A percentile compares a stretch with the other conserved stretches of the same genome.
phyloP scores from a whole-genome alignment of 805 yeast genomes.

The Ascoidea asiatica region DNA sequence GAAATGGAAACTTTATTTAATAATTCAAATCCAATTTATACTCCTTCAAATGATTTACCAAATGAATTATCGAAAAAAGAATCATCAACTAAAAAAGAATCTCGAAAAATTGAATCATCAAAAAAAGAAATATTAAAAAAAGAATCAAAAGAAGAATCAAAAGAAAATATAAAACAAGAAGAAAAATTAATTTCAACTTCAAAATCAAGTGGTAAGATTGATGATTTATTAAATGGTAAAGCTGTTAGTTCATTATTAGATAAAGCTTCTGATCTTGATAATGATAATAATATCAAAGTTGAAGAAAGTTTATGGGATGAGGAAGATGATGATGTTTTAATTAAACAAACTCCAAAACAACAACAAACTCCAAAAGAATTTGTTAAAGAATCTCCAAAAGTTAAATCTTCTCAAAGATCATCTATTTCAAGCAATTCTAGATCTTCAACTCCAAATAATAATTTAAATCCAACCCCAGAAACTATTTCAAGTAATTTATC shows the following conservation, averaged over 20 bases:
- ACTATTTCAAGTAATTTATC: constrained; percentile 14
- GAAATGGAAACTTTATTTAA: constrained; percentile 69
- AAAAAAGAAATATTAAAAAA: too few species aligned
- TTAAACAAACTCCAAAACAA: constrained; percentile 6
- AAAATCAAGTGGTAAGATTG: constrained; percentile 26
- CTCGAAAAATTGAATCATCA: too few species aligned
- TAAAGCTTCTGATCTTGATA: constrained; percentile 30
- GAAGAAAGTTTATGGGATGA: constrained; percentile 23
- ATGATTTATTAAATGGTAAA: constrained; percentile 32
- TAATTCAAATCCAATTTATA: constrained; percentile 45
- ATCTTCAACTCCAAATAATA: constrained; percentile 3
- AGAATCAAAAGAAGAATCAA: constrained; percentile 1
- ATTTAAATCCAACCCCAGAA: constrained; percentile 11
- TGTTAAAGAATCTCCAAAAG: constrained; percentile 2
- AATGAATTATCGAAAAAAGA: too few species aligned
- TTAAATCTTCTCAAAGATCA: constrained; percentile 2
- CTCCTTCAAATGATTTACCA: constrained; percentile 21
- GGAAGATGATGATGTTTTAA: constrained; percentile 14
- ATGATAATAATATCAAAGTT: constrained; percentile 19
- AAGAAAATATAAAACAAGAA: constrained; percentile 14
- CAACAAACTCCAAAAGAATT: constrained; percentile 10
- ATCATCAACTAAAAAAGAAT: too few species aligned
- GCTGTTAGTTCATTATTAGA: constrained; percentile 33
- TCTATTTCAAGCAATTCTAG: neutral
- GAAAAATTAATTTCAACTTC: neutral